Evolutionary conservation across 768 basidiomycete genomes (phyloP).

Genomic region (Russula earlei): DNA sequence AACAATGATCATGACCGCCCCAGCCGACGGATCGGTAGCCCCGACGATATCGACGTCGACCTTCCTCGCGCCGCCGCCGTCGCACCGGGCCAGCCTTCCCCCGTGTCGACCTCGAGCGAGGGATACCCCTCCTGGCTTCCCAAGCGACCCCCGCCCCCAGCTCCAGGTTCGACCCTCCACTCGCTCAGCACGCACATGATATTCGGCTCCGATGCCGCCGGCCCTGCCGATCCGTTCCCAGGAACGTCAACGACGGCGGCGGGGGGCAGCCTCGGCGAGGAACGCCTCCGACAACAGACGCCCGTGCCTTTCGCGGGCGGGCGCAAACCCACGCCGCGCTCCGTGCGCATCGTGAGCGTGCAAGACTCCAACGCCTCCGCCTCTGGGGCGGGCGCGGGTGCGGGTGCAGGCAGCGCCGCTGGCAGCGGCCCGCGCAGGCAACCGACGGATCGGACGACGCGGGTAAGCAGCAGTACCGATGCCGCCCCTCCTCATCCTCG

Average conservation of each 20-base stretch:
- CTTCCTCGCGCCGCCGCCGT: not conserved
- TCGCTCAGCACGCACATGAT: slow-evolving; percentile 39
- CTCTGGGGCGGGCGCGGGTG: not conserved
- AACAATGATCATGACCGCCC: not conserved
- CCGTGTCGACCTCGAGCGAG: slow-evolving; percentile 28
- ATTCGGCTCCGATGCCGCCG: slow-evolving; percentile 13
- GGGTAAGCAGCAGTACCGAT: slow-evolving; percentile 28
- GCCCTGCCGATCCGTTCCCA: slow-evolving; percentile 19
- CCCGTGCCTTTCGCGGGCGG: slow-evolving; percentile 39
- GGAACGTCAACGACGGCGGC: not conserved
- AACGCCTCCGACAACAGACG: slow-evolving; percentile 4
- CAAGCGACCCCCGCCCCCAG: slow-evolving; percentile 64
- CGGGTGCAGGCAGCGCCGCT: not conserved
- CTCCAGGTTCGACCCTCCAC: slow-evolving; percentile 61
- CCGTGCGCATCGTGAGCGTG: slow-evolving; percentile 71
- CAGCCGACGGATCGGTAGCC: not conserved
- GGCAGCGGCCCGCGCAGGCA: slow-evolving; percentile 26
- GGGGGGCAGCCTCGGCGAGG: not conserved
- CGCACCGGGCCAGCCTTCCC: not conserved
- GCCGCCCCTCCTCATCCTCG: slow-evolving; percentile 1
- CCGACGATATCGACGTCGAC: not conserved
- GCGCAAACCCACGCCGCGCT: slow-evolving; percentile 71
- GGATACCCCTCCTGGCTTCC: slow-evolving; percentile 85
- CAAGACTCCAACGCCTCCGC: slow-evolving; percentile 30
- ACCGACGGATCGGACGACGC: slow-evolving; percentile 43